Evolutionary conservation across 306 rosid species (phyloP), one percentile per base, ranked within the genome.

Genomic region (Chamaecrista fasciculata): DNA sequence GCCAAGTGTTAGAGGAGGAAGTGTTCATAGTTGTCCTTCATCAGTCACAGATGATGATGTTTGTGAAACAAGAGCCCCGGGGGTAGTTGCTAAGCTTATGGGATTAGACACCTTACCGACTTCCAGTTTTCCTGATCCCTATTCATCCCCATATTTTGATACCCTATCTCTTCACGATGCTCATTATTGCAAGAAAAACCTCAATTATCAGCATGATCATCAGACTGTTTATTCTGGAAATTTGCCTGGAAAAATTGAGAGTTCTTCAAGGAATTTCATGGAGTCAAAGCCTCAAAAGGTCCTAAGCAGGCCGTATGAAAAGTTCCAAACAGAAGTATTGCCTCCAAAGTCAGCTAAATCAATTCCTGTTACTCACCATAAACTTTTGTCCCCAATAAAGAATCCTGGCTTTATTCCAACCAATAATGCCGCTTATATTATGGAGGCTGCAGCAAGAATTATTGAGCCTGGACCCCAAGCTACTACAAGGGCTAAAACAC

Each of bases 261-360:
- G 72, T 25, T 72, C 77, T 68, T 69, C 82, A 56, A 76, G 81
- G 80, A 81, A 70, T 53, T 53, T 72, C 53, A 74, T 71, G 67
- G 87, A 83, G 81, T 39, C 85, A 21, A 90, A 78, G 57, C 73
- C 86, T 46, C 90, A 72, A 37, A 83, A 74, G 80, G 67, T 42
- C 16, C 31, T 42, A 24, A 81, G 67, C 77, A 83, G 75, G 70
- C 91, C 94, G 11, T 70, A 87, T 55, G 96, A 87, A 75, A 87
- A 84, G 89, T 90, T 87, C 52, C 94, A 84, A 73, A 83, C 83
- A 6, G 96, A 90, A 85, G 80, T 84, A 31, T 76, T 90, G 77
- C 96, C 96, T 53, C 96, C 94, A 40, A 90, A 75, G 76, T 85
- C 96, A 37, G 89, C 96, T 9, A 87, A 84, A 84, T 85, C 94